A percentile compares a stretch with the other conserved stretches of the same genome.
These are phyloP conservation scores for Cydonia oblonga DNA, from an alignment of 331 rosid species.

Conservation along the genomic window DNA sequence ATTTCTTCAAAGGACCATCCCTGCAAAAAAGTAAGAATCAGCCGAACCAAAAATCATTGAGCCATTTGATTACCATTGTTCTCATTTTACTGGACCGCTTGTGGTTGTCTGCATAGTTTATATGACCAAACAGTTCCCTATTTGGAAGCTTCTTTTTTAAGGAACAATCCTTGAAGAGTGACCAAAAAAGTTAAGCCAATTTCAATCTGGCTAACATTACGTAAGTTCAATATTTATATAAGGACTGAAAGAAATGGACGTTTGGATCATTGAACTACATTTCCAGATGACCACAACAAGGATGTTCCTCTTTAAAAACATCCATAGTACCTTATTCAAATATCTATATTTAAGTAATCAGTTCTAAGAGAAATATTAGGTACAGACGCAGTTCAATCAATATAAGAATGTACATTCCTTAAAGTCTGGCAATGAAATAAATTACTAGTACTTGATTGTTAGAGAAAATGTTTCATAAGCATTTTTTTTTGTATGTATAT, in stretches of 20 bases:
- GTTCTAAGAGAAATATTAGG: neutral
- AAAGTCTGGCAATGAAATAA: neutral
- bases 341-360: neutral
- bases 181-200: neutral
- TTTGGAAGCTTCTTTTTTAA: neutral
- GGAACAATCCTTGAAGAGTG: neutral
- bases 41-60: neutral
- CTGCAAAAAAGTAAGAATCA: neutral
- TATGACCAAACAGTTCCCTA: neutral
- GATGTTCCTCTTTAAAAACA: neutral
- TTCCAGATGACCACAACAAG: neutral
- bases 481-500: neutral
- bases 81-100: neutral
- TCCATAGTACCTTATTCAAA: neutral
- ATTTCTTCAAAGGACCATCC: neutral
- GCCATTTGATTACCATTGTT: neutral
- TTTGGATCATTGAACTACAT: neutral
- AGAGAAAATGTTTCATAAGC: neutral
- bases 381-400: neutral
- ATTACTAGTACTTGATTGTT: neutral
- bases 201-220: neutral
- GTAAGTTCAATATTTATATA: neutral
- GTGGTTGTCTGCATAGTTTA: neutral
- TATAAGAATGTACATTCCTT: neutral
- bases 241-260: neutral